Evolutionary conservation across 2,329 filamentous ascomycete genomes (phyloP), one percentile per base, ranked within the genome.

Genomic region (Trichoderma simmonsii): DNA sequence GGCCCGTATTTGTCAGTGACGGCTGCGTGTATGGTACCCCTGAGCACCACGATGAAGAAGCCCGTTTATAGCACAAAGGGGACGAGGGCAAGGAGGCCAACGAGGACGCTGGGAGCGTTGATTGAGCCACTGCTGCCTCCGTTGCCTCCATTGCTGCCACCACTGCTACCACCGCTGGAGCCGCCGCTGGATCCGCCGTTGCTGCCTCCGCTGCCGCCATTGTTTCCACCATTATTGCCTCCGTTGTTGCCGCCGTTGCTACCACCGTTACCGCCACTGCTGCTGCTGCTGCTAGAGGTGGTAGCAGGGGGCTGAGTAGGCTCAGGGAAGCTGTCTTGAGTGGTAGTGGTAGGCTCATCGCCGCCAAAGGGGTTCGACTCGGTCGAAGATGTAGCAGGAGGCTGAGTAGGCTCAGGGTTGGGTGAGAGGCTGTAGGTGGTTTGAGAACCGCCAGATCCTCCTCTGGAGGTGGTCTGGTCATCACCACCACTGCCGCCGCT

Each of bases 41-140:
- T 18, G 15, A 28, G 7, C 36, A 26, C 15, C 39, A n/a, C 15
- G 36, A 24, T 4, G 15, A 5, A 28, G 14, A 8, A 51, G 2
- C 1, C 8, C 1, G 56, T n/a, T 75, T 73, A 80, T n/a, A 79
- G 73, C 56, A 79, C 12, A 26, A 80, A 72, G 63, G 78, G 78
- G 32, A 76, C 32, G 3, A 78, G 59, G 8, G 72, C 78, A 14
- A 79, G 14, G 11, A 78, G 70, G 14, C 76, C 77, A 24, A 75
- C 68, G 28, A 80, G 39, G 21, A 75, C 60, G 61, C 60, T 75
- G 6, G 78, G 77, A 26, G 75, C 71, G 24, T 54, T 69, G 62
- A 61, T 59, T 34, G 28, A 56, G 14, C 70, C 71, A 24, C 65
- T 30, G 3, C 65, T 73, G 51, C 62, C 39, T 5, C 36, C 56